Base-by-base conservation (phyloP, 164 flowering plant species). In the Warburgia ugandensis region DNA sequence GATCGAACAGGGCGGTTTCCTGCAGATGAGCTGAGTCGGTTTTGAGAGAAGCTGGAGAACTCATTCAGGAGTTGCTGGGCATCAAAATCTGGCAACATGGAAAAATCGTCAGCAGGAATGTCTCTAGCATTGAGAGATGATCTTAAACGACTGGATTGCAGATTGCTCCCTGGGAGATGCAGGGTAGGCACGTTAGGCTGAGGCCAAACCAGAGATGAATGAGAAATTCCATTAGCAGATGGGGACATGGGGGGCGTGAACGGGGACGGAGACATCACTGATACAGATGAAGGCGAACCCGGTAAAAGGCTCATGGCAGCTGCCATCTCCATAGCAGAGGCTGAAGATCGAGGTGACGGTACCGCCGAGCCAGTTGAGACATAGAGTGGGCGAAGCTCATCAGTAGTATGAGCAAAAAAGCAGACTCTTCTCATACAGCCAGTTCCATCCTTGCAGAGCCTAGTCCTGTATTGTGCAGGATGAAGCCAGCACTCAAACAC, bases 401-500 rank as follows among this genome's bases (percentile, higher is more conserved):
- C 95, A 11, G 78, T 50, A 1, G 75, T 81, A 65, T 91, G 97
- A 0, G 97, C 97, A 63, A 91, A 91, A 68, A 91, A 91, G 66
- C 97, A 90, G 6, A 90, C 97, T 39, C 97, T 62, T 42, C 97
- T 54, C 13, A 65, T 59, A 45, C 97, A 90, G 53, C 54, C 55
- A 9, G 77, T 70, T 10, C 97, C 96, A 49, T 91, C 97, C 52
- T 91, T 91, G 71, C 97, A 91, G 1, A 87, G 83, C 8, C 97
- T 74, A 1, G 97, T 91, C 47, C 95, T 69, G 52, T 91, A 91
- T 40, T 91, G 97, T 16, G 97, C 97, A 0, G 97, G 97, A 39
- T 91, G 97, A 5, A 91, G 80, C 97, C 97, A 91, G 55, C 96
- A 79, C 68, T 91, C 97, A 50, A 91, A 91, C 40, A 91, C 97